Evolutionary conservation across 768 basidiomycete species (phyloP), one percentile per base, ranked within the genome.

Genomic region (Coprinellus micaceus): DNA sequence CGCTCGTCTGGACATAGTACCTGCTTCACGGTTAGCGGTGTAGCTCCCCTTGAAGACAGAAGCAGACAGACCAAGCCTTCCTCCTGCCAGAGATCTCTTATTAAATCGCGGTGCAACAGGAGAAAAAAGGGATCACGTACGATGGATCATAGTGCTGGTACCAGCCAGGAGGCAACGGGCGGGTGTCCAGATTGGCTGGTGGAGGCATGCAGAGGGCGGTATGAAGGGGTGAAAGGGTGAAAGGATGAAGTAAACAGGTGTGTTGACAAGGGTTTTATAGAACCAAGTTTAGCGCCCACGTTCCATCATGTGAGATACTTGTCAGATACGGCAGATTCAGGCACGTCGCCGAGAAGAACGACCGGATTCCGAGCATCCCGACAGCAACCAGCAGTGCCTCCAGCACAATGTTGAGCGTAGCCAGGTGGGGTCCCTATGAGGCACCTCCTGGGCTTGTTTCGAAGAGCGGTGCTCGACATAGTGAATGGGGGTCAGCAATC

Each of bases 151-250:
- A 69, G 55, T 74, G 69, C 55, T 71, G 68, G 22, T 56, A 54
- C 72, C 72, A 74, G 24, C 71, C 72, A 28, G 62, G 53, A 21
- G 71, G 72, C 40, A 74, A 61, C 19, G 69, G 67, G 29, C 71
- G 37, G 12, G 29, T 44, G 45, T 68, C 67, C 13, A 64, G 64
- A 55, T 64, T 64, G 13, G 30, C 28, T 36, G 26, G 49, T 15
- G 49, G 29, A 10, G 21, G n/a, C 33, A 51, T 51, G 30, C 26
- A 29, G 13, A 48, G 24, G 47, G n/a, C 5, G 24, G n/a, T 17
- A 28, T 9, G 47, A 49, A 30, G n/a, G 30, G 36, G 21, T 2
- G 33, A n/a, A 2, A 7, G 22, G 25, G 2, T 28, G 21, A 24
- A 39, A 13, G n/a, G 26, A 15, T 37, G 26, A 29, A 19, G 26